Evolutionary conservation across 441 rosid species (phyloP).

Genomic region (Gossypium gossypioides): DNA sequence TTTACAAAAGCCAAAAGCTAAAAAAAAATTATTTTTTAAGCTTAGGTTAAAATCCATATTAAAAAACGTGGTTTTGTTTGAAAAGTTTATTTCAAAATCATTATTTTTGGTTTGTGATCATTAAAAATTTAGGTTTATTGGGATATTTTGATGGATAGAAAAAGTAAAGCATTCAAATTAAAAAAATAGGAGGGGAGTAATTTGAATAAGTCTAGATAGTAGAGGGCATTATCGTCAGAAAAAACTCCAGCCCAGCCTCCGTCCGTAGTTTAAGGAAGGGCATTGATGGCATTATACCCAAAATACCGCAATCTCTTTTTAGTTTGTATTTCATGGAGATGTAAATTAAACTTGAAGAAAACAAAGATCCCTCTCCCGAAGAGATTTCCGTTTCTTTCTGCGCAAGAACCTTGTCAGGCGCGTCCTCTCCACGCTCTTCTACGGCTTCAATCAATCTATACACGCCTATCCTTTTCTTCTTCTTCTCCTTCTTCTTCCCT

Average conservation of each 20-base stretch:
- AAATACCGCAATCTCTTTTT: background rate
- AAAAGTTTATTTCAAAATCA: too few species aligned
- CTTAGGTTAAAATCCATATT: too few species aligned
- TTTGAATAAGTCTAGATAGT: too few species aligned
- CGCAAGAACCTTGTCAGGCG: background rate
- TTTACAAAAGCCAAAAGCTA: too few species aligned
- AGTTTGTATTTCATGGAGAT: background rate
- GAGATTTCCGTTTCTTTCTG: background rate
- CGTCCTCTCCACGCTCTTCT: background rate
- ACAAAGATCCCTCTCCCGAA: background rate
- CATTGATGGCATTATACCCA: background rate
- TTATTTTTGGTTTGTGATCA: too few species aligned
- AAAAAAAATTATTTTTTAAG: too few species aligned
- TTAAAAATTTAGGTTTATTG: too few species aligned
- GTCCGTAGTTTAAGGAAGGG: background rate
- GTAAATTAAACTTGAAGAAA: background rate
- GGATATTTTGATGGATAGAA: too few species aligned
- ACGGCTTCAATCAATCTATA: background rate
- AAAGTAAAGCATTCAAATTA: too few species aligned
- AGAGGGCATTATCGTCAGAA: background rate
- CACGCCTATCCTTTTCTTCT: background rate
- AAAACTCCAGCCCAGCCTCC: background rate
- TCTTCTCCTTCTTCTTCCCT: background rate
- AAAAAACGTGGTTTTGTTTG: too few species aligned
- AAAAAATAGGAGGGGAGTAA: too few species aligned